These are phyloP conservation scores for Lasiosphaeriaceae sp. DNA, from an alignment of 495 filamentous ascomycete species.

Conservation along the genomic window DNA sequence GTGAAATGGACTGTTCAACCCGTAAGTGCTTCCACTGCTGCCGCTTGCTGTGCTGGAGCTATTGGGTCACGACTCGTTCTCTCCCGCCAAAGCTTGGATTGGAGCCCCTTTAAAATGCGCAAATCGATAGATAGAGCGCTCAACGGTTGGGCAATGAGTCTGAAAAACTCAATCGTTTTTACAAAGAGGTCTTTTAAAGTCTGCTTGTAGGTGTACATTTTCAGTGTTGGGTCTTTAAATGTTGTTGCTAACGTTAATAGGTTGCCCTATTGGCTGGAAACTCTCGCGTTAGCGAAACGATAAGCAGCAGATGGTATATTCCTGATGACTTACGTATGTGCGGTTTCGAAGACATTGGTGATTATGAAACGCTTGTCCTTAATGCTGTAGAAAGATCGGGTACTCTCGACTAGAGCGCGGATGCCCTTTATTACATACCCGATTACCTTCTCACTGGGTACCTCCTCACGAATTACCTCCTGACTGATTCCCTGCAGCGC, in stretches of 20 bases:
- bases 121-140: constrained; percentile 64
- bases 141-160: constrained; percentile 56
- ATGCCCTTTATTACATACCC: constrained; percentile 57
- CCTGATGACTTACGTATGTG: constrained; percentile 86
- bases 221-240: constrained; percentile 57
- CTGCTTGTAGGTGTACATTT: constrained; percentile 44
- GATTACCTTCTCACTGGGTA: no score
- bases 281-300: constrained; percentile 2
- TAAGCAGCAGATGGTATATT: neutral
- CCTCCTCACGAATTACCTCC: no score
- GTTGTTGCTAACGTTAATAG: constrained; percentile 82
- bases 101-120: constrained; percentile 60
- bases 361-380: constrained; percentile 66
- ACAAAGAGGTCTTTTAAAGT: constrained; percentile 49
- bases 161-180: constrained; percentile 69
- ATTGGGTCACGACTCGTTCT: constrained; percentile 29
- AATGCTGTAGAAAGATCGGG: constrained; percentile 75
- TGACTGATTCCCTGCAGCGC: constrained; percentile 41
- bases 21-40: no score
- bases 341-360: constrained; percentile 92
- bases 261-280: constrained; percentile 88
- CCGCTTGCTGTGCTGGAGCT: constrained; percentile 42
- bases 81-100: constrained; percentile 43
- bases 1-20: no score
- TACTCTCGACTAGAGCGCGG: constrained; percentile 75